Evolutionary conservation across 148 eudicot genomes (phyloP).

Genomic region (Chenopodium formosanum): DNA sequence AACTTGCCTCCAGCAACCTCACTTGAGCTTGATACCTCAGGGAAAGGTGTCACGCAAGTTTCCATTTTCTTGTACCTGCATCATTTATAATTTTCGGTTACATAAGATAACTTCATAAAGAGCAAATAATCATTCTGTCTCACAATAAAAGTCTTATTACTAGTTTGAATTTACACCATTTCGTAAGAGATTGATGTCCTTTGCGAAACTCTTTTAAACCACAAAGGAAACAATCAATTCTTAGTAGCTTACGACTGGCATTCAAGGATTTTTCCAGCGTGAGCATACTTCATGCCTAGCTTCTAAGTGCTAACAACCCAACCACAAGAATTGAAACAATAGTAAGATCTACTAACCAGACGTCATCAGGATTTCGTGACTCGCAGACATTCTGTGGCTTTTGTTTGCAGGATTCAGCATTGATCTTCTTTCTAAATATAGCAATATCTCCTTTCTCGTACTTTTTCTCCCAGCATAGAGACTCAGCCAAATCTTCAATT

Average conservation of each 20-base stretch:
- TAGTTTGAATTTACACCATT: neutral
- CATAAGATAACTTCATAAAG: neutral
- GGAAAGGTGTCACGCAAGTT: slow-evolving; percentile 58
- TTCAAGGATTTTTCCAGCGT: neutral
- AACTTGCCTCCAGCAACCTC: slow-evolving; percentile 57
- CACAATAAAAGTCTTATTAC: neutral
- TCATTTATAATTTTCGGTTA: neutral
- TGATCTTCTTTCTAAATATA: slow-evolving; percentile 57
- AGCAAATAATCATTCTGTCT: neutral
- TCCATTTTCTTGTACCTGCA: slow-evolving; percentile 78
- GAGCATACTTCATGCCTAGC: neutral
- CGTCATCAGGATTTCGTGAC: slow-evolving; percentile 57
- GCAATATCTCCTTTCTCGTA: slow-evolving; percentile 80
- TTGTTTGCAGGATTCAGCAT: slow-evolving; percentile 50
- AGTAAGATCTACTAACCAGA: slow-evolving; percentile 46
- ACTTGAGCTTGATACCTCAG: slow-evolving; percentile 34
- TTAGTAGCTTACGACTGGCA: neutral
- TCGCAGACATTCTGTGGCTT: slow-evolving; percentile 45
- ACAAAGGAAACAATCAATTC: neutral
- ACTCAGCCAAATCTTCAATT: slow-evolving; percentile 64
- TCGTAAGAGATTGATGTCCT: neutral
- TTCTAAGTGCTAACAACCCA: neutral
- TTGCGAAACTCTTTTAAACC: neutral
- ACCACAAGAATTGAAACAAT: neutral
- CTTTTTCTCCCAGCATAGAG: slow-evolving; percentile 85